Evolutionary conservation across 495 filamentous ascomycete genomes (phyloP).

Genomic region (Friedmanniomyces simplex): DNA sequence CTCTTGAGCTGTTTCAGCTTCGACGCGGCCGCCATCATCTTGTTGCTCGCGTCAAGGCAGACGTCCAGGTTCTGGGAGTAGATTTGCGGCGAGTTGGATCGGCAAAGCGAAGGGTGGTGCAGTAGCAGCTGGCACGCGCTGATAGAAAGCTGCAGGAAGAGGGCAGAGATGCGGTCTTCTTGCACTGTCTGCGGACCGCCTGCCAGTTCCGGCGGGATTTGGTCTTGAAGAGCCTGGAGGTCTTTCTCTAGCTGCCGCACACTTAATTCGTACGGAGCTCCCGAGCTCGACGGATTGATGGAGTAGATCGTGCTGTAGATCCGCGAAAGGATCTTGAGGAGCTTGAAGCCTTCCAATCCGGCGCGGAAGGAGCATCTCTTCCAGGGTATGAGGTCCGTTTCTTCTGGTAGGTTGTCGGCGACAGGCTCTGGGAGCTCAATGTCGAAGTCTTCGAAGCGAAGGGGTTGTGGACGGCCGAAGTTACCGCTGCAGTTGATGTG

Average conservation of each 20-base stretch:
- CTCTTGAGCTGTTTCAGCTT: constrained; percentile 51
- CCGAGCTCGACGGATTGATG: constrained; percentile 43
- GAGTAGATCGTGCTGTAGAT: constrained; percentile 64
- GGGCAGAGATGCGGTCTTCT: constrained; percentile 39
- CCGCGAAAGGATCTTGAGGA: constrained; percentile 53
- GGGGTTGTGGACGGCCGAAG: constrained; percentile 63
- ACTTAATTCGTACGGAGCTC: constrained; percentile 45
- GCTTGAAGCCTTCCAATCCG: constrained; percentile 50
- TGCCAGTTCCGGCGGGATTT: constrained; percentile 45
- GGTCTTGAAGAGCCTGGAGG: constrained; percentile 44
- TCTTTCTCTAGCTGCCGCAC: constrained; percentile 53
- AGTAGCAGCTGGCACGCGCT: constrained; percentile 44
- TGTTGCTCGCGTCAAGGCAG: constrained; percentile 54
- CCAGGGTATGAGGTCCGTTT: constrained; percentile 40
- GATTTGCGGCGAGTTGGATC: constrained; percentile 48
- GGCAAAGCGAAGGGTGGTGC: constrained; percentile 61
- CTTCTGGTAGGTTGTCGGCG: constrained; percentile 53
- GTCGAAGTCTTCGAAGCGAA: constrained; percentile 61
- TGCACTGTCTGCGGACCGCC: constrained; percentile 37
- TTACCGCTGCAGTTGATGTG: constrained; percentile 57
- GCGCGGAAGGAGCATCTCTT: constrained; percentile 52
- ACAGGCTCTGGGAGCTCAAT: constrained; percentile 60
- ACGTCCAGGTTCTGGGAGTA: constrained; percentile 54
- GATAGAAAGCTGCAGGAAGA: constrained; percentile 38
- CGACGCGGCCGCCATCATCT: constrained; percentile 50